Evolutionary conservation across 495 filamentous ascomycete species (phyloP), one percentile per base, ranked within the genome.

Genomic region (Trichodelitschia bisporula): DNA sequence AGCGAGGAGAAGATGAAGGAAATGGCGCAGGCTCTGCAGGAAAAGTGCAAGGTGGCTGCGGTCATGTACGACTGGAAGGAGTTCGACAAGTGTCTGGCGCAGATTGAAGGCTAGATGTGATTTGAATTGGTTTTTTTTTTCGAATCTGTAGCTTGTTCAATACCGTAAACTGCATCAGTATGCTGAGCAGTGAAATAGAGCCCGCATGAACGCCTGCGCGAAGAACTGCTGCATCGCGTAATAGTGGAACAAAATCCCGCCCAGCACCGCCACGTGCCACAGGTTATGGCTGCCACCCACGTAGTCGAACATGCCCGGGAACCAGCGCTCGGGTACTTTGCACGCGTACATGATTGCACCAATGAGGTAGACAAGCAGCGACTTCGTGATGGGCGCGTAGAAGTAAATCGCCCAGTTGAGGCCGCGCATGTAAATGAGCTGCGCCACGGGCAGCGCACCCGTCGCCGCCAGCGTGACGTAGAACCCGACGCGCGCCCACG

Each of bases 191-290:
- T 62, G 57, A 18, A 55, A 56, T 35, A 53, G 36, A 18, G 74
- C 79, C 28, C 79, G 58, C 35, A 54, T 45, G 52, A 92, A 92
- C n/a, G 86, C 86, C 25, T 59, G 57, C 0, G 73, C 56, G 41
- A 99, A 99, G 43, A 99, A 80, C 28, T 79, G 66, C 44, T 92
- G 77, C 86, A 99, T 95, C 15, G 86, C 86, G 15, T 60, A 57
- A 47, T 93, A 99, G 53, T 99, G 86, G 47, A 84, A 95, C 4
- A 95, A 50, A 28, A 99, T 99, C n/a, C 86, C 86, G 13, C 82
- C 77, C 16, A 99, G 52, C 15, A 99, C 86, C 14, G 89, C 89
- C 24, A 91, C 49, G 50, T 99, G 86, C 86, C 89, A 99, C 15
- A 95, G 67, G 51, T 99, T 99, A 51, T 99, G 86, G 47, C 73